phyloP scores from a whole-genome alignment of 1,284 basidiomycete genomes.

The Fomitopsis betulina region DNA sequence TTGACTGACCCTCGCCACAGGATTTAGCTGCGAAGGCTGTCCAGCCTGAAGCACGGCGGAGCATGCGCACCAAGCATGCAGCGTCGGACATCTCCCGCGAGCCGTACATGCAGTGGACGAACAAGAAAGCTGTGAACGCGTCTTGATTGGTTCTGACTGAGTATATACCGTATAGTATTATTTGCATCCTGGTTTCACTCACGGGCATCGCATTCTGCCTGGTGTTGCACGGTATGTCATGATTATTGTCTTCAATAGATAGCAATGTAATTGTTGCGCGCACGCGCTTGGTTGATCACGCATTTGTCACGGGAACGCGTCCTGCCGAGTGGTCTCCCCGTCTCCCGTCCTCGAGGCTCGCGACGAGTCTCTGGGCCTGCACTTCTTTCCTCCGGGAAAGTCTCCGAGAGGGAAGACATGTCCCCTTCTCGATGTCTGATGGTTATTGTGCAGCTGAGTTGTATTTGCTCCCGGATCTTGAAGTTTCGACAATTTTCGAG shows the following conservation, averaged over 20 bases:
- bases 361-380: neutral
- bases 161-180: neutral
- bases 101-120: conserved; percentile 82
- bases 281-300: neutral
- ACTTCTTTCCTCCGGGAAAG: neutral
- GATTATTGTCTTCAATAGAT: neutral
- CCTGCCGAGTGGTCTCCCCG: no score
- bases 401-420: neutral
- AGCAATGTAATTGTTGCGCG: neutral
- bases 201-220: neutral
- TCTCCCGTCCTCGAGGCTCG: neutral
- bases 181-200: neutral
- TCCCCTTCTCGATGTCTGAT: neutral
- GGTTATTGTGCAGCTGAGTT: neutral
- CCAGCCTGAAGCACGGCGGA: conserved; percentile 72
- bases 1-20: conserved; percentile 31
- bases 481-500: neutral
- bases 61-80: conserved; percentile 60
- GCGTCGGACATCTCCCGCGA: conserved; percentile 61
- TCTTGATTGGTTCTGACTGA: conserved; percentile 14
- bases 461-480: neutral
- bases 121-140: conserved; percentile 56
- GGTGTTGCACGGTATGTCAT: conserved; percentile 3
- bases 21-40: conserved; percentile 63
- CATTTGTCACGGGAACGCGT: neutral